phyloP scores from a whole-genome alignment of 352 stramenopile species.

The Globisporangium viniferum region DNA sequence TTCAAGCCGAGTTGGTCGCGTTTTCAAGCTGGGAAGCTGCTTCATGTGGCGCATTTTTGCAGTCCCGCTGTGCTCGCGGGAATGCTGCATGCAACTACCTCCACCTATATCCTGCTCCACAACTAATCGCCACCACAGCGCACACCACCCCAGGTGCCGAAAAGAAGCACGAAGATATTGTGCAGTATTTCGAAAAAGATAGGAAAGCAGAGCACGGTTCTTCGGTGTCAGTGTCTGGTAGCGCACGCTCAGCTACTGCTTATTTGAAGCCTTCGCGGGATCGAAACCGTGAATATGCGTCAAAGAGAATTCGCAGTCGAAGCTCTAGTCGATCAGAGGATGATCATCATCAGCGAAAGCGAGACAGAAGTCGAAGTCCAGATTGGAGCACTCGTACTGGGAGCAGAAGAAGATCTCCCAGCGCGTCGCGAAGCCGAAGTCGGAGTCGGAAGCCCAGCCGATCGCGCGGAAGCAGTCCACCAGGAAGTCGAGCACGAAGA shows the following conservation, averaged over 20 bases:
- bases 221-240: neutral
- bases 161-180: slow-evolving; percentile 8
- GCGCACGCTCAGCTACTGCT: neutral
- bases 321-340: neutral
- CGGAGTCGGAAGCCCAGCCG: neutral
- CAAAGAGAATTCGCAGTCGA: neutral
- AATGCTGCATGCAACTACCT: slow-evolving; percentile 20
- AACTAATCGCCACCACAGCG: neutral
- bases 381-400: neutral
- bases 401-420: neutral
- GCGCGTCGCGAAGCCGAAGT: neutral
- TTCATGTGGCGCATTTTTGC: slow-evolving; percentile 14
- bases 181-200: slow-evolving; percentile 11
- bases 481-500: neutral
- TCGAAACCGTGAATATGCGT: neutral
- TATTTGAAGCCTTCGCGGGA: neutral
- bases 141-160: neutral
- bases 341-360: neutral
- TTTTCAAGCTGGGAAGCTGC: slow-evolving; percentile 15
- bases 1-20: slow-evolving; percentile 15
- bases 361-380: neutral
- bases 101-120: slow-evolving; percentile 5
- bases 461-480: neutral
- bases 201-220: neutral
- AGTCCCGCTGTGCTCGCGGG: slow-evolving; percentile 13